These are phyloP conservation scores for Apiotrichum gracile DNA, from an alignment of 1,284 basidiomycete genomes.

Conservation along the genomic window DNA sequence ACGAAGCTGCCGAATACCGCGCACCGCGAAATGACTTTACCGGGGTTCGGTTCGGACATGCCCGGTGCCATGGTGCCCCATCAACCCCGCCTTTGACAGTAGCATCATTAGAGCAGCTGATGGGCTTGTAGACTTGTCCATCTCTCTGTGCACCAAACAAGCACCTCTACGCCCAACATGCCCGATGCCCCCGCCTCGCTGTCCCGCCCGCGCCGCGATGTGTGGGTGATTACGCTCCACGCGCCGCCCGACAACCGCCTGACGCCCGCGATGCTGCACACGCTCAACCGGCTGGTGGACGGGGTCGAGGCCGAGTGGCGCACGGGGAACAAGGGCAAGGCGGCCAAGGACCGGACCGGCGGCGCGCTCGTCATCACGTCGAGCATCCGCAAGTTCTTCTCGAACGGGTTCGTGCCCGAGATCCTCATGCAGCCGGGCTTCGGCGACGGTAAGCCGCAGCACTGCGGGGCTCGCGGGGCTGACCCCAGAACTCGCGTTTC, in stretches of 20 bases:
- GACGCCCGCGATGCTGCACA: conserved; percentile 32
- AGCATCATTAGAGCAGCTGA: too few relatives aligned
- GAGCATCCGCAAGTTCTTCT: conserved; percentile 79
- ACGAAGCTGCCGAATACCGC: too few relatives aligned
- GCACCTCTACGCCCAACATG: too few relatives aligned
- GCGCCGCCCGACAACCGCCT: conserved; percentile 47
- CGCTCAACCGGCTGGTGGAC: conserved; percentile 56
- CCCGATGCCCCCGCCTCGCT: conserved; percentile 7
- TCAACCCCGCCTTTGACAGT: too few relatives aligned
- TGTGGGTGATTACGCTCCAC: conserved; percentile 39
- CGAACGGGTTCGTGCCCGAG: conserved; percentile 73
- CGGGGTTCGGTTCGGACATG: too few relatives aligned
- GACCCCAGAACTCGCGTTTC: conserved; percentile 40
- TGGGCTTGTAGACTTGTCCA: too few relatives aligned
- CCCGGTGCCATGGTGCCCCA: too few relatives aligned
- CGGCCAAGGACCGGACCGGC: conserved; percentile 34
- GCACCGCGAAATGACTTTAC: too few relatives aligned
- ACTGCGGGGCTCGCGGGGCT: background rate
- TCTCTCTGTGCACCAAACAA: too few relatives aligned
- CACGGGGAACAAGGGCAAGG: background rate
- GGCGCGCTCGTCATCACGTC: conserved; percentile 72
- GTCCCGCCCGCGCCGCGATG: conserved; percentile 26
- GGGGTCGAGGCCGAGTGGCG: conserved; percentile 77
- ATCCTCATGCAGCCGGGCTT: conserved; percentile 62
- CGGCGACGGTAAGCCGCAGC: conserved; percentile 58